Base-by-base conservation (phyloP, 139 green algal genomes). In the Diplosphaera chodatii region DNA sequence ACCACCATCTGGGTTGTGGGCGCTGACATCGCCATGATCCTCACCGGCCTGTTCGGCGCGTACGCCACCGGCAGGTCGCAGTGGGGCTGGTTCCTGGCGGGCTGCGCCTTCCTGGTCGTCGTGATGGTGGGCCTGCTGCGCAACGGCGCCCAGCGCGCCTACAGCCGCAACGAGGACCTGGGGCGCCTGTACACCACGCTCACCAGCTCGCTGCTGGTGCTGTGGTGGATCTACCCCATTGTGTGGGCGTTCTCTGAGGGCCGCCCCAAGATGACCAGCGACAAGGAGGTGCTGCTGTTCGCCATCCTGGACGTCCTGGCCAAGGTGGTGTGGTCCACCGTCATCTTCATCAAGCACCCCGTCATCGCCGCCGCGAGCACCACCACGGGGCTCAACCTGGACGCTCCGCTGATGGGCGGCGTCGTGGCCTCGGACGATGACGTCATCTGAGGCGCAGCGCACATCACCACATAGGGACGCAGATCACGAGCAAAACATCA, bases 11-110 rank as follows among this genome's bases (percentile, higher is more conserved):
- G 73, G 72, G 70, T 78, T 25, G 41, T 78, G 22, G 32, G 33
- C 28, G 67, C 67, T 27, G 73, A 78, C 27, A 32, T 78, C 31
- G 70, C 71, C 28, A 78, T 78, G 73, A 78, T 78, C 33, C 23
- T 78, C 0, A 30, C 73, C 21, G 73, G 73, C 6, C 73, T 78
- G 1, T 73, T 73, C 62, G 73, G 67, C 21, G 67, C 67, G 23
- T 22, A 74, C 3, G 48, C 22, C 13, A 59, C 48, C 25, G 48
- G 48, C 18, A 25, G 16, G 16, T 25, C 18, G 13, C 22, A 59
- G 37, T 48, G 10, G 37, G 48, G 48, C 48, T 59, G 48, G 48
- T 59, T 59, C 48, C 25, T 59, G 13, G 48, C 48, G 10, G 48
- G 48, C 48, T 59, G 48, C 48, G 16, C 25, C 10, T 59, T 59